Conservation (phyloP, 1,284 basidiomycete genomes). For the Serendipita sp. region DNA sequence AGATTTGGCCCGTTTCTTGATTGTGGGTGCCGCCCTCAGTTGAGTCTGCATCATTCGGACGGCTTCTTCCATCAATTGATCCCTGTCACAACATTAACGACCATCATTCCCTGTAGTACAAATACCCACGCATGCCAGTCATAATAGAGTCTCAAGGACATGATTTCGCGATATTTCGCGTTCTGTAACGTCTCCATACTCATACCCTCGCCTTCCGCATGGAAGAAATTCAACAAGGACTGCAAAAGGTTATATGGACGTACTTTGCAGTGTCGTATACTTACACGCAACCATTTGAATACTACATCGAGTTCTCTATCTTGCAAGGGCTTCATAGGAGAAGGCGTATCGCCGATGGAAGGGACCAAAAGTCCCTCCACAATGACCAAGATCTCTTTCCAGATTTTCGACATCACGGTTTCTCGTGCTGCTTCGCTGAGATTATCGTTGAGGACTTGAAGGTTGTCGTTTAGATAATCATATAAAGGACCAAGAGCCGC, state of each 20-base stretch:
- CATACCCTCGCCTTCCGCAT: conserved; percentile 83
- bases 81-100: conserved; percentile 31
- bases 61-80: conserved; percentile 90
- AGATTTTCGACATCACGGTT: conserved; percentile 84
- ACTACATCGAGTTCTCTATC: conserved; percentile 97
- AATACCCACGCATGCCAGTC: conserved; percentile 73
- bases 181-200: conserved; percentile 85
- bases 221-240: conserved; percentile 92
- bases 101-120: conserved; percentile 1
- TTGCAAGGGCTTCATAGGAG: conserved; percentile 78
- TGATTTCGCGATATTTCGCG: conserved; percentile 85
- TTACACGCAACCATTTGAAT: conserved; percentile 91
- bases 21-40: conserved; percentile 55
- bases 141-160: conserved; percentile 84
- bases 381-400: conserved; percentile 89
- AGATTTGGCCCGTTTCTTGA: conserved; percentile 81
- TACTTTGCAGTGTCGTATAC: conserved; percentile 12
- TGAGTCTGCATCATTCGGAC: conserved; percentile 83
- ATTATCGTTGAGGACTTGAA: conserved; percentile 82
- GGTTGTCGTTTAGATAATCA: conserved; percentile 92
- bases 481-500: conserved; percentile 83
- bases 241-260: conserved; percentile 21
- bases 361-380: conserved; percentile 87
- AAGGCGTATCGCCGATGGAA: conserved; percentile 76
- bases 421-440: conserved; percentile 77